Evolutionary conservation across 331 rosid species (phyloP).

Genomic region (Prunus yedoensis): DNA sequence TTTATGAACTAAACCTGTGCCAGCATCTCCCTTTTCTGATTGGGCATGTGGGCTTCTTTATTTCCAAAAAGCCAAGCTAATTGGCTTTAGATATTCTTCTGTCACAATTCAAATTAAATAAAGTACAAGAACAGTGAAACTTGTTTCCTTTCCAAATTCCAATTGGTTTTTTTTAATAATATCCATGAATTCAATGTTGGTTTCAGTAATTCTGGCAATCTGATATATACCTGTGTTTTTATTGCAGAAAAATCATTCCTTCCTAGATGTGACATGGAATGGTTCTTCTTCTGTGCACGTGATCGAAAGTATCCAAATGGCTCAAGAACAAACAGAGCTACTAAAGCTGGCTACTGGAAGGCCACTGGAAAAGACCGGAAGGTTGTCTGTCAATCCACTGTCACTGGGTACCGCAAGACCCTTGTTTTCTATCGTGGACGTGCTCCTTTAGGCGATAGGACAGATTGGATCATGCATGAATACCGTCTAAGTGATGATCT

Average conservation of each 20-base stretch:
- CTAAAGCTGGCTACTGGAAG: slow-evolving; percentile 96
- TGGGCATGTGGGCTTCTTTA: slow-evolving; percentile 30
- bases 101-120: slow-evolving; percentile 7
- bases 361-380: slow-evolving; percentile 95
- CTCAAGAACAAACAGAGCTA: slow-evolving; percentile 89
- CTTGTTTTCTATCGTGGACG: slow-evolving; percentile 88
- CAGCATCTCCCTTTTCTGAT: slow-evolving; percentile 16
- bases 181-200: not conserved
- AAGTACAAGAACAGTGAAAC: slow-evolving; percentile 15
- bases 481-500: slow-evolving; percentile 76
- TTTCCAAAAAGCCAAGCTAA: slow-evolving; percentile 37
- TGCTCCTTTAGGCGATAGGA: slow-evolving; percentile 85
- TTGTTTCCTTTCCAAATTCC: not conserved
- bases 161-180: not conserved
- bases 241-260: slow-evolving; percentile 84
- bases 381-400: slow-evolving; percentile 53
- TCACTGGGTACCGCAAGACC: slow-evolving; percentile 78
- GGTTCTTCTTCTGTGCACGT: slow-evolving; percentile 96
- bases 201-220: not conserved
- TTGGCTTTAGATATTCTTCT: slow-evolving; percentile 19
- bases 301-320: slow-evolving; percentile 91
- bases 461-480: slow-evolving; percentile 92
- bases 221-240: slow-evolving; percentile 10
- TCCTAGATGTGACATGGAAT: slow-evolving; percentile 81
- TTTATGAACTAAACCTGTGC: slow-evolving; percentile 18